Evolutionary conservation across 208 protist species (phyloP).

Genomic region (Vickermania ingenoplastis): DNA sequence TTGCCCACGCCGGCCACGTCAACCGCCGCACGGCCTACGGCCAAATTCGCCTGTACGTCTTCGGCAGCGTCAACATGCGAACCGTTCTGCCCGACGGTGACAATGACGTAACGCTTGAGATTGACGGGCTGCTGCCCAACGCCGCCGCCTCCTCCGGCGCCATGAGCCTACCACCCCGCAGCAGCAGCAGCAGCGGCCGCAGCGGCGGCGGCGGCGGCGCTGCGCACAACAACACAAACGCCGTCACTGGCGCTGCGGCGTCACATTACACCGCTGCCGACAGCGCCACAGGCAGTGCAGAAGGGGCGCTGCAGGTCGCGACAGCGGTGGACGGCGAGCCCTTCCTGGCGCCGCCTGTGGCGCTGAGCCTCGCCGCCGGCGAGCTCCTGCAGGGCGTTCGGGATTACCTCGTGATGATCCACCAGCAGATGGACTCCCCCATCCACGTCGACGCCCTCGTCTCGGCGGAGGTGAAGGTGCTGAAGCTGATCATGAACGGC

Average conservation of each 20-base stretch:
- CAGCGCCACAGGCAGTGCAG: constrained; percentile 37
- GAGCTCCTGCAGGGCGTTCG: constrained; percentile 56
- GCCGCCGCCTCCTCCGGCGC: not conserved
- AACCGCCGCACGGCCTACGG: constrained; percentile 17
- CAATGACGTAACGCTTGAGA: constrained; percentile 79
- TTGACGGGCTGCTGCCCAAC: constrained; percentile 45
- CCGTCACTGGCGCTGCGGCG: not conserved
- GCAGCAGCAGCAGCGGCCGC: constrained; percentile 6
- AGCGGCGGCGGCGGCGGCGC: not conserved
- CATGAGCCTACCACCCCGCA: not conserved
- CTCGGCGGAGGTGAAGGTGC: constrained; percentile 70
- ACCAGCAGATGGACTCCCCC: constrained; percentile 19
- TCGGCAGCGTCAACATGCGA: constrained; percentile 77
- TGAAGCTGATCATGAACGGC: constrained; percentile 87
- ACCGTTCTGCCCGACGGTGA: constrained; percentile 85
- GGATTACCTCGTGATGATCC: constrained; percentile 31
- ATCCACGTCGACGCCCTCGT: constrained; percentile 73
- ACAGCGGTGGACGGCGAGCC: constrained; percentile 27
- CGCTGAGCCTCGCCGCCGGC: constrained; percentile 46
- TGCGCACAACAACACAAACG: not conserved
- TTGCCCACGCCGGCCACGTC: constrained; percentile 24
- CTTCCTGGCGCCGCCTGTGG: constrained; percentile 34
- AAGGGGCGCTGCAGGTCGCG: constrained; percentile 44
- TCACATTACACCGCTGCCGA: constrained; percentile 36
- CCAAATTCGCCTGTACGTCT: constrained; percentile 71